Evolutionary conservation across 257 asterid genomes (phyloP), one percentile per base, ranked within the genome.

Genomic region (Verbena officinalis): DNA sequence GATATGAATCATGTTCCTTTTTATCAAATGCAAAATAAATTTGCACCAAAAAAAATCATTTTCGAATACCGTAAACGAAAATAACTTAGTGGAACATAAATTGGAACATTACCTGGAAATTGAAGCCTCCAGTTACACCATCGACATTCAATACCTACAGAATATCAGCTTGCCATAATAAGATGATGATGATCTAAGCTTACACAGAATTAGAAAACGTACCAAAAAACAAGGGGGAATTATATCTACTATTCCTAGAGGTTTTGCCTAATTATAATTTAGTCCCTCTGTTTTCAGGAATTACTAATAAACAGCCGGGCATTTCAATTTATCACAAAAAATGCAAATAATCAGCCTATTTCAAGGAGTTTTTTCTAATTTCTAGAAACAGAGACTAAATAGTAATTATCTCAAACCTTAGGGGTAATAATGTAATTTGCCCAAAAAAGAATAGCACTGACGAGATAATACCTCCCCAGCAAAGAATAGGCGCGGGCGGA

Each of bases 51-150:
- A n/a, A n/a, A n/a, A n/a, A n/a, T n/a, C n/a, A n/a, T n/a, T n/a
- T n/a, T n/a, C n/a, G n/a, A n/a, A n/a, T n/a, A n/a, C n/a, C n/a
- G n/a, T n/a, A n/a, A n/a, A n/a, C n/a, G n/a, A n/a, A n/a, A n/a
- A n/a, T n/a, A n/a, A n/a, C n/a, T n/a, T n/a, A n/a, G n/a, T 14
- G 58, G 10, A 57, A 70, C 24, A 38, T 60, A 33, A 27, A 54
- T 14, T 7, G 50, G 59, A 27, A 14, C 34, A 19, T 61, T 79
- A 86, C 98, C 98, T 91, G 98, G 67, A 91, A 91, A 80, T 91
- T 91, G 81, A 91, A 91, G 54, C 98, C 98, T 62, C 98, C 98
- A 34, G 98, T 91, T 59, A 91, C 71, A 31, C 98, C 98, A 23
- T 89, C 98, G 20, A 86, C 65, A 71, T 91, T 82, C 65, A 91